Conservation (phyloP, 2,329 filamentous ascomycete species). For the Colletotrichum melonis region DNA sequence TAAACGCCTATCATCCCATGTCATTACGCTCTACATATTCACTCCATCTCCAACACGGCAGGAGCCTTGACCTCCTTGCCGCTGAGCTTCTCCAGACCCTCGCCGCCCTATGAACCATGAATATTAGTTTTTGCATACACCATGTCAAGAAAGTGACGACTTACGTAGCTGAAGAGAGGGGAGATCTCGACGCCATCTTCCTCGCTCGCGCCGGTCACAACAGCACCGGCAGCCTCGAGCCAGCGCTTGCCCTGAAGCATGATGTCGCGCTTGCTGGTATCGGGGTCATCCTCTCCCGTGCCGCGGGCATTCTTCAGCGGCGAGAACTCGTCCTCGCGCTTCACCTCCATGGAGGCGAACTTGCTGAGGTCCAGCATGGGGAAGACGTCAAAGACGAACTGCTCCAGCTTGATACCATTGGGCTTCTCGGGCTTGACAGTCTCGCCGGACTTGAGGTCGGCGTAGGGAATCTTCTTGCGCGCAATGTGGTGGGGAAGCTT, state of each 20-base stretch:
- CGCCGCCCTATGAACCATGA: slow-evolving; percentile 61
- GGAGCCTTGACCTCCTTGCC: slow-evolving; percentile 65
- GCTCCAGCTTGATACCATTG: slow-evolving; percentile 98
- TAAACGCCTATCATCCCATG: slow-evolving; percentile 19
- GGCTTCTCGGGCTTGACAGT: slow-evolving; percentile 91
- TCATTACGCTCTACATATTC: slow-evolving; percentile 33
- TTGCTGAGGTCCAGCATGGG: slow-evolving; percentile 85
- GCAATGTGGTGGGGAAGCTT: slow-evolving; percentile 95
- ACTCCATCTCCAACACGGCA: slow-evolving; percentile 61
- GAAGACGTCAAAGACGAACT: slow-evolving; percentile 99
- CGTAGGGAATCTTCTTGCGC: slow-evolving; percentile 95
- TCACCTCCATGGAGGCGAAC: slow-evolving; percentile 96
- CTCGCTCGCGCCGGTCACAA: slow-evolving; percentile 72
- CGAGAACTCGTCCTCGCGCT: slow-evolving; percentile 97
- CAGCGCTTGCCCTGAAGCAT: slow-evolving; percentile 90
- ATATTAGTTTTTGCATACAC: slow-evolving; percentile 34
- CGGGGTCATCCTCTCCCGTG: slow-evolving; percentile 91
- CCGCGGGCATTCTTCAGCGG: slow-evolving; percentile 92
- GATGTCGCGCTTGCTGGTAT: slow-evolving; percentile 92
- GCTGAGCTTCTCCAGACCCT: slow-evolving; percentile 68
- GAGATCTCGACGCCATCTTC: slow-evolving; percentile 87
- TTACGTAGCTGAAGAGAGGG: slow-evolving; percentile 94
- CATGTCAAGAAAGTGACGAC: slow-evolving; percentile 51
- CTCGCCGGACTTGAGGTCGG: slow-evolving; percentile 81
- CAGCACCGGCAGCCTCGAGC: slow-evolving; percentile 82